Base-by-base conservation (phyloP, 768 basidiomycete species). In the Suillus cothurnatus region DNA sequence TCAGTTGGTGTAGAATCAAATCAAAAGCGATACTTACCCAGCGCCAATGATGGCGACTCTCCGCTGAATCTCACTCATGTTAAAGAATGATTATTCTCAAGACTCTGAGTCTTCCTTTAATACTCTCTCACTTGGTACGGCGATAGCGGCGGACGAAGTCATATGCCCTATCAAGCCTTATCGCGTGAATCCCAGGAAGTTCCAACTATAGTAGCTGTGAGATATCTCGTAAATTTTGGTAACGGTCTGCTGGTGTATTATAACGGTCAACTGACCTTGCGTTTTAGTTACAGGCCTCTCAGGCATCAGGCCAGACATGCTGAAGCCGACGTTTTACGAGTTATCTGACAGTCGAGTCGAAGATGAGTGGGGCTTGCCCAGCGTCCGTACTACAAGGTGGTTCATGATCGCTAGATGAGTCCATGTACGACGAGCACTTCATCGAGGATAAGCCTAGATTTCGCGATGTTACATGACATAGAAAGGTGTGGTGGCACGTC, bases 1-100 rank as follows among this genome's bases (percentile, higher is more conserved):
- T 64, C 36, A 39, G 61, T 45, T 12, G 6, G 17, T 31, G 28
- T 62, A 21, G 14, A 19, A 12, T 59, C 14, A 12, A 23, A 15
- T 62, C 21, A 31, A 32, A 57, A 43, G n/a, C 1, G 28, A 45
- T 19, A 38, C 11, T 59, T 34, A 72, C 71, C 72, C 71, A 41
- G 72, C 70, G 34, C 71, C 71, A 11, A 72, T 64, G 45, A 73
- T 68, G 39, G 65, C 66, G 21, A 72, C 70, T 60, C n/a, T 73
- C n/a, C 38, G 61, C 39, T 64, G 43, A 8, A 14, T 26, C 17
- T 59, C 58, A 21, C 26, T 21, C 58, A 59, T 59, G 17, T 5
- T 19, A 11, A 26, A n/a, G 12, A 53, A 8, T 4, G 7, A 3
- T 6, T 19, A 58, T 28, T 58, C 38, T 58, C 36, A 58, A 58